Evolutionary conservation across 2,329 filamentous ascomycete genomes (phyloP).

Genomic region (Epichloe gansuensis): DNA sequence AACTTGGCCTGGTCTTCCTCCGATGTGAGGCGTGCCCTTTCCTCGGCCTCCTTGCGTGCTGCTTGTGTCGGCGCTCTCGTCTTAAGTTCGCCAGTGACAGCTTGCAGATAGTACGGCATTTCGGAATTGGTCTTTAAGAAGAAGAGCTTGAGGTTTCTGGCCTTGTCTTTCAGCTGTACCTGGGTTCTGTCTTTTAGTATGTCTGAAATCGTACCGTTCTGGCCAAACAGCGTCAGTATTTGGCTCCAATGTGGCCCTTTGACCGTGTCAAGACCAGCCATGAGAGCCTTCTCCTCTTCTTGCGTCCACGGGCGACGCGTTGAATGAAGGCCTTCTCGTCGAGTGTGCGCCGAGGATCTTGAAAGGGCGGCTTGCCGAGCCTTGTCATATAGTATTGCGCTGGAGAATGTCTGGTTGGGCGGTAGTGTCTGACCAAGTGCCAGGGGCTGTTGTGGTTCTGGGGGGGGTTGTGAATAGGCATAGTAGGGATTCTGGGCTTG

Average conservation of each 20-base stretch:
- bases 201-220: slow-evolving; percentile 65
- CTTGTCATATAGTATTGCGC: slow-evolving; percentile 42
- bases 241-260: slow-evolving; percentile 91
- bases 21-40: slow-evolving; percentile 43
- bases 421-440: slow-evolving; percentile 30
- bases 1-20: slow-evolving; percentile 47
- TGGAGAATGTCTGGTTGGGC: slow-evolving; percentile 43
- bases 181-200: slow-evolving; percentile 81
- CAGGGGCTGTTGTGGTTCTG: slow-evolving; percentile 20
- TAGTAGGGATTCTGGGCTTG: slow-evolving; percentile 24
- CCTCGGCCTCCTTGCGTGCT: slow-evolving; percentile 55
- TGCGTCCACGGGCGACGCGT: slow-evolving; percentile 73
- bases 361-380: slow-evolving; percentile 46
- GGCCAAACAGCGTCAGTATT: slow-evolving; percentile 72
- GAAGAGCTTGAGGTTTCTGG: slow-evolving; percentile 78
- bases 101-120: slow-evolving; percentile 76
- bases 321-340: slow-evolving; percentile 44
- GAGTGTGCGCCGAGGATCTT: slow-evolving; percentile 40
- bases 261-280: slow-evolving; percentile 77
- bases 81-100: slow-evolving; percentile 80
- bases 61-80: slow-evolving; percentile 67
- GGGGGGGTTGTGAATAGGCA: slow-evolving; percentile 20
- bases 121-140: slow-evolving; percentile 86
- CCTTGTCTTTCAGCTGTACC: slow-evolving; percentile 87
- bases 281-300: slow-evolving; percentile 80